Evolutionary conservation across 768 basidiomycete species (phyloP).

Genomic region (Amanita phalloides): DNA sequence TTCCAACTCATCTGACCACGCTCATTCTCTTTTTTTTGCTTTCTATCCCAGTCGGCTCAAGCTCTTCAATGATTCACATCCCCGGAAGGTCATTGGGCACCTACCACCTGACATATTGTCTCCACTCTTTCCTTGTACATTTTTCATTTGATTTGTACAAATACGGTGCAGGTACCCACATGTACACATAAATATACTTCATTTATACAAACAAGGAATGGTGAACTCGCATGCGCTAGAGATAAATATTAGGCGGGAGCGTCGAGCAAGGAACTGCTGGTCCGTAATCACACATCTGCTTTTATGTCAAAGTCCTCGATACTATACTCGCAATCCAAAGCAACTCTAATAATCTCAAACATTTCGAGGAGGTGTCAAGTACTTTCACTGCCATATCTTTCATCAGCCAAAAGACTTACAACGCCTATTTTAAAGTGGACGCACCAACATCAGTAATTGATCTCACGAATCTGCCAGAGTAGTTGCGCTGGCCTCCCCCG

Average conservation of each 20-base stretch:
- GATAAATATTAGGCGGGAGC: too few species aligned
- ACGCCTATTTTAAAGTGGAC: background rate
- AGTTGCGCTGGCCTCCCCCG: conserved; percentile 18
- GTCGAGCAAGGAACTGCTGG: too few species aligned
- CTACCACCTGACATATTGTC: background rate
- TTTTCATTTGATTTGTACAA: background rate
- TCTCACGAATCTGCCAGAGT: background rate
- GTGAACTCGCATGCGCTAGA: too few species aligned
- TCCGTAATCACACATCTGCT: background rate
- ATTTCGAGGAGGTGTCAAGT: background rate
- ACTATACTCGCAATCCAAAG: background rate
- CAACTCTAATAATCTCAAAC: background rate
- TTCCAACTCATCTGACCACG: background rate
- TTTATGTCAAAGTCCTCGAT: background rate
- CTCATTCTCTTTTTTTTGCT: background rate
- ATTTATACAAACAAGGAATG: background rate
- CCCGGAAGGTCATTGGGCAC: background rate
- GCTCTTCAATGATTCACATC: background rate
- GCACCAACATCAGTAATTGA: background rate
- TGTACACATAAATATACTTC: conserved; percentile 1
- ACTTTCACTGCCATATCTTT: background rate
- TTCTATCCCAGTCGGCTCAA: background rate
- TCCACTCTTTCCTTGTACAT: background rate
- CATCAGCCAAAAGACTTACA: background rate
- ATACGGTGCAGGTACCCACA: background rate